Evolutionary conservation across 2,329 filamentous ascomycete genomes (phyloP).

Genomic region (Exophiala phaeomuriformis): DNA sequence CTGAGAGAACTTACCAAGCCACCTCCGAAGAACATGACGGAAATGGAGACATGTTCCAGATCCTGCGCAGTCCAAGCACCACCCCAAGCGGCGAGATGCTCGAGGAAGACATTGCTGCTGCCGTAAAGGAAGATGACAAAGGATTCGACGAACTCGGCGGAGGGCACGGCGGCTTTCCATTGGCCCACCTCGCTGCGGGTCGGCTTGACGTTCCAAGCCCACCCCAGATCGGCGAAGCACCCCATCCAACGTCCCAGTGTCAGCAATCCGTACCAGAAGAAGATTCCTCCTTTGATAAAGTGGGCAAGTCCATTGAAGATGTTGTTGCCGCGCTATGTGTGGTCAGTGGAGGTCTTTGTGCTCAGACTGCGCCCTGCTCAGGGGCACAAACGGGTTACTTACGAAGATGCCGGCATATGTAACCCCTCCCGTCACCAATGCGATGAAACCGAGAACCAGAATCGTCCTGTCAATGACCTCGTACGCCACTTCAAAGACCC

Average conservation of each 20-base stretch:
- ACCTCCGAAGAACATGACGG: conserved; percentile 86
- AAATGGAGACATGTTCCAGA: conserved; percentile 86
- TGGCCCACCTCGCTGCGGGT: conserved; percentile 48
- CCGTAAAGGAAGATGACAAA: conserved; percentile 87
- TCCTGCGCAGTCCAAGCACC: conserved; percentile 68
- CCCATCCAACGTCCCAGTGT: conserved; percentile 86
- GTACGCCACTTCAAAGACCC: conserved; percentile 54
- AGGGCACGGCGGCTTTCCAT: conserved; percentile 56
- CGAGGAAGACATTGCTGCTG: conserved; percentile 81
- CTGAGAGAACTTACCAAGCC: conserved; percentile 56
- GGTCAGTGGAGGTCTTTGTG: conserved; percentile 5
- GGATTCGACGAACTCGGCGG: conserved; percentile 84
- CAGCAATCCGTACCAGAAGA: conserved; percentile 85
- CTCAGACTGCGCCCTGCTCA: not conserved
- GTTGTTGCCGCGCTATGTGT: conserved; percentile 39
- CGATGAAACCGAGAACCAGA: conserved; percentile 68
- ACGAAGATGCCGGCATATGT: conserved; percentile 80
- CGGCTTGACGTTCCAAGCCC: conserved; percentile 89
- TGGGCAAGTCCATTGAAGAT: conserved; percentile 85
- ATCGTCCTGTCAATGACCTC: conserved; percentile 67
- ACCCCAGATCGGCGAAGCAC: conserved; percentile 81
- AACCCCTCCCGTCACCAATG: conserved; percentile 63
- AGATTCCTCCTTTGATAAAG: conserved; percentile 89
- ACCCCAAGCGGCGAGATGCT: conserved; percentile 72
- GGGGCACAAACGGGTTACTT: conserved; percentile 39